Conservation (phyloP, 1,139 yeast genomes). For the Candida labiduridarum region DNA sequence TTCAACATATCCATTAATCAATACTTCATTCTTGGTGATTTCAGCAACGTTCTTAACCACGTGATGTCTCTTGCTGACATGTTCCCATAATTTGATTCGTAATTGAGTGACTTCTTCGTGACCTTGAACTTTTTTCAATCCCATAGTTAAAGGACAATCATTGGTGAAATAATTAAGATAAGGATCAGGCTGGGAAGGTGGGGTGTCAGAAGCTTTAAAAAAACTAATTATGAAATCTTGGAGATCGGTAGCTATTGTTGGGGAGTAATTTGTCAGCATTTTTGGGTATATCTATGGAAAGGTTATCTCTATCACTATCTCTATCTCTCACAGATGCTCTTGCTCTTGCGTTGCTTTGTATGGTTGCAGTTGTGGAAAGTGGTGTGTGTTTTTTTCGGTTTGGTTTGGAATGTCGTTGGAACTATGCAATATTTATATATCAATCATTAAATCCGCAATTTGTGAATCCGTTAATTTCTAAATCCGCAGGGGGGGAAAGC, state of each 20-base stretch:
- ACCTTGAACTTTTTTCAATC: constrained; percentile 15
- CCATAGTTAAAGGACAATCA: constrained; percentile 22
- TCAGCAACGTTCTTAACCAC: constrained; percentile 22
- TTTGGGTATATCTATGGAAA: no score
- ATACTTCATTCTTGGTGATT: constrained; percentile 11
- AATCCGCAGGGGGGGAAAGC: no score
- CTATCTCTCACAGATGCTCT: no score
- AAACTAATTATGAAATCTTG: constrained; percentile 19
- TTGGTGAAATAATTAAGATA: constrained; percentile 20
- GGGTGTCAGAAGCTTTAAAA: constrained; percentile 23
- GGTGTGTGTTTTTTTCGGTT: no score
- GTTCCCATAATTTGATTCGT: constrained; percentile 25
- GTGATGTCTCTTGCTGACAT: constrained; percentile 23
- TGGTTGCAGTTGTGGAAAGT: no score
- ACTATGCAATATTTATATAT: no score
- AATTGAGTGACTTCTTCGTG: constrained; percentile 17
- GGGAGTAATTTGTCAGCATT: background rate
- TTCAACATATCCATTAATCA: constrained; percentile 25
- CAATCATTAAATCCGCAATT: no score
- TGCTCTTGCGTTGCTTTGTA: no score
- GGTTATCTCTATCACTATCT: no score
- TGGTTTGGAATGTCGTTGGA: no score
- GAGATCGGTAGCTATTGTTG: constrained; percentile 6
- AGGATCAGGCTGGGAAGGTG: constrained; percentile 20
- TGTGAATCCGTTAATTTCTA: no score